phyloP scores from a whole-genome alignment of 257 asterid genomes.

The Solanum etuberosum region DNA sequence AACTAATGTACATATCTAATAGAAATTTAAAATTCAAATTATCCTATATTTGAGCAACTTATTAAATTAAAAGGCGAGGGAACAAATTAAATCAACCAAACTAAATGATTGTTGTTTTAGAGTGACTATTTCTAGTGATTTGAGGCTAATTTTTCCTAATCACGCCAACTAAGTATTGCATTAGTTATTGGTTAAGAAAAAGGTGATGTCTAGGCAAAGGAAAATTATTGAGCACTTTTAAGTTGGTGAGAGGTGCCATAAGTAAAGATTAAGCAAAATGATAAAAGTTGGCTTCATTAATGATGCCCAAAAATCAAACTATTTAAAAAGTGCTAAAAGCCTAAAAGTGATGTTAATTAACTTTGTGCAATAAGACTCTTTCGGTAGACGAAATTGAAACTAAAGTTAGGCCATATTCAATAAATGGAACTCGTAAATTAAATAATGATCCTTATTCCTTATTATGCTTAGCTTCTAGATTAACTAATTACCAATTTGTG shows the following conservation, averaged over 20 bases:
- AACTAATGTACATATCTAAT: neutral
- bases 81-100: neutral
- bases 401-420: neutral
- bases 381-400: neutral
- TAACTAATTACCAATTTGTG: neutral
- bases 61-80: neutral
- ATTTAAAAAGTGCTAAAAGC: neutral
- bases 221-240: slow-evolving; percentile 3
- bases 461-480: neutral
- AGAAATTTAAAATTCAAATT: neutral
- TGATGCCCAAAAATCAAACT: neutral
- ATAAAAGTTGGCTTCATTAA: neutral
- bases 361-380: neutral
- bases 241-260: slow-evolving; percentile 3
- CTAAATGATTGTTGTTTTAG: neutral
- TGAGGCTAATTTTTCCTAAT: neutral
- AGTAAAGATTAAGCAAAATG: slow-evolving; percentile 22
- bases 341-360: neutral
- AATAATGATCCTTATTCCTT: neutral
- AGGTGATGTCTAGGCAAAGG: neutral
- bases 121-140: neutral
- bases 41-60: neutral
- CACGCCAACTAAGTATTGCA: neutral
- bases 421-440: neutral
- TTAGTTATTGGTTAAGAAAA: neutral